Evolutionary conservation across 2,329 filamentous ascomycete species (phyloP), one percentile per base, ranked within the genome.

Genomic region (Neobulgaria alba): DNA sequence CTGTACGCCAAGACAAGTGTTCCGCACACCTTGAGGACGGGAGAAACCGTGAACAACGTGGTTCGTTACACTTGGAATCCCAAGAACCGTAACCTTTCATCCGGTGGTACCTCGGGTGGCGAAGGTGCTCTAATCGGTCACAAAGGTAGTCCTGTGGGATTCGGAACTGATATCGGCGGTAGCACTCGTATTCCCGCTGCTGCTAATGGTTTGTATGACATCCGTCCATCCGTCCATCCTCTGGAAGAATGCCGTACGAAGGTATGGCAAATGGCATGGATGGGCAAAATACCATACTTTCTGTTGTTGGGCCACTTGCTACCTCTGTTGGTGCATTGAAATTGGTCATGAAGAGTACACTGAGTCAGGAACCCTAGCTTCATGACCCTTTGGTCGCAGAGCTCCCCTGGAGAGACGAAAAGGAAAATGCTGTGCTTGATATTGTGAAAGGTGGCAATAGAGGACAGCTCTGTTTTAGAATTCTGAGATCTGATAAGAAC

Each of bases 301-400:
- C 74, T 0, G 75, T 81, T 1, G 69, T 81, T 10, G 82, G 80
- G 0, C 77, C 79, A 0, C 57, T 87, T 10, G 73, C 73, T 0
- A 72, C 71, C 0, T 76, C 72, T 1, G 60, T 72, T 1, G 64
- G 67, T 1, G 71, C 69, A 0, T 52, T 84, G 10, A 68, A 68
- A 29, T 59, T 85, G 3, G 53, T 78, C 2, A 66, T 77, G 2
- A 69, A 75, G 50, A 62, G 71, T 0, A 55, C 85, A 2, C 61
- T 87, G 1, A 64, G 63, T 10, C 69, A 69, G 21, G 52, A 75
- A 39, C 82, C 82, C 0, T 86, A 82, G 82, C 59, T 76, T 1
- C 62, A 73, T 47, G 82, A 86, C 56, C 80, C 82, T 0, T 61
- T 78, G 0, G 77, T 80, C 0, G 61, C 77, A 30, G 76, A 82